Evolutionary conservation across 257 asterid genomes (phyloP).

Genomic region (Petrea volubilis): DNA sequence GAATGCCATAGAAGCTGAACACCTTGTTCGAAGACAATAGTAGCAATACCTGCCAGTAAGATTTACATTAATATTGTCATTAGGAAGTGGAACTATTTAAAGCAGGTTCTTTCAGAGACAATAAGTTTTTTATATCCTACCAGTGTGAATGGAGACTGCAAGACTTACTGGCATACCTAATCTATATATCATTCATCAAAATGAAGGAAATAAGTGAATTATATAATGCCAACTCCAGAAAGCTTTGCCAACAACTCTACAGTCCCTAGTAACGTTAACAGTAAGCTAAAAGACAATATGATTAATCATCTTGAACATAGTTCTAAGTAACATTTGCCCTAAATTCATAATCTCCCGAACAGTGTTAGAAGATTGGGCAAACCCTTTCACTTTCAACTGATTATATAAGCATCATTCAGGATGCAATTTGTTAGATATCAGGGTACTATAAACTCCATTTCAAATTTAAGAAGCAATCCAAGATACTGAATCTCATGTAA

Average conservation of each 20-base stretch:
- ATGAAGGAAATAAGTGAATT: background rate
- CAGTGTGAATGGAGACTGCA: background rate
- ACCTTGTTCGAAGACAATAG: slow-evolving; percentile 83
- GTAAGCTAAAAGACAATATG: background rate
- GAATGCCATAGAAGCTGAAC: slow-evolving; percentile 73
- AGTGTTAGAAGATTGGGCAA: background rate
- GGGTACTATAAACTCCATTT: background rate
- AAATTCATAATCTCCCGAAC: too few relatives aligned
- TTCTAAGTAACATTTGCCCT: too few relatives aligned
- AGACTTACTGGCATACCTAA: background rate
- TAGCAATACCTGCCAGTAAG: slow-evolving; percentile 74
- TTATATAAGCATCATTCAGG: background rate
- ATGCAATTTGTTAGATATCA: background rate
- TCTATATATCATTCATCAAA: background rate
- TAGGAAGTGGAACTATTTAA: background rate
- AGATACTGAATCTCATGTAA: too few relatives aligned
- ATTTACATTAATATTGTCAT: background rate
- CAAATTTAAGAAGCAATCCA: too few relatives aligned
- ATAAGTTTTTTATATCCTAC: background rate
- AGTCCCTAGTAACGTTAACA: background rate
- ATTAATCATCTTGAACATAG: background rate
- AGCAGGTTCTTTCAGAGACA: background rate
- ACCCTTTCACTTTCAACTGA: background rate
- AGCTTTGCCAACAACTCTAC: too few relatives aligned
- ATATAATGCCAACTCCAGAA: too few relatives aligned